phyloP scores from a whole-genome alignment of 805 yeast genomes.

The Wickerhamiella slavikovae region DNA sequence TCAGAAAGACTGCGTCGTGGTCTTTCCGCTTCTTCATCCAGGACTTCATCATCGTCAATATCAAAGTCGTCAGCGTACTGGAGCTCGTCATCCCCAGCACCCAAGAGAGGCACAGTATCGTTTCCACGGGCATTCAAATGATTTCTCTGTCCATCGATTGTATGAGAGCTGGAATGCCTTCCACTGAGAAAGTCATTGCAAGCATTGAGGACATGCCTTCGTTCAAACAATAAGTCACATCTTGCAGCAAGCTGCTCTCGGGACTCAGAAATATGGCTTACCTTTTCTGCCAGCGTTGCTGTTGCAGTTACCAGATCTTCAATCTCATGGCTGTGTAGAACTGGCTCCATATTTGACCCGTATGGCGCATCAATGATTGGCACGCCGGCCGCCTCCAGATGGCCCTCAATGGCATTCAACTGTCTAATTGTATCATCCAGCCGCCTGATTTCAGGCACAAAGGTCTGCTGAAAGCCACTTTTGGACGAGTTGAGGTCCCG shows the following conservation, averaged over 20 bases:
- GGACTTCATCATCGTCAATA: slow-evolving; percentile 9
- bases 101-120: slow-evolving; percentile 19
- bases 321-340: slow-evolving; percentile 30
- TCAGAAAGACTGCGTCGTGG: slow-evolving; percentile 1
- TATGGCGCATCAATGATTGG: slow-evolving; percentile 1
- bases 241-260: slow-evolving; percentile 38
- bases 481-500: slow-evolving; percentile 67
- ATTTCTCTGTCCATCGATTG: slow-evolving; percentile 17
- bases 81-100: slow-evolving; percentile 10
- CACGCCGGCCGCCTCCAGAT: slow-evolving; percentile 1
- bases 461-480: slow-evolving; percentile 69
- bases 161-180: background rate
- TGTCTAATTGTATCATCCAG: slow-evolving; percentile 48
- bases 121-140: slow-evolving; percentile 8
- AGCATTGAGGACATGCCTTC: slow-evolving; percentile 36
- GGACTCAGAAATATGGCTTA: slow-evolving; percentile 47
- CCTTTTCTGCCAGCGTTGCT: slow-evolving; percentile 45
- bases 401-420: slow-evolving; percentile 6
- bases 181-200: slow-evolving; percentile 23
- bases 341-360: slow-evolving; percentile 5
- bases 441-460: slow-evolving; percentile 66
- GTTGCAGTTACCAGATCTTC: slow-evolving; percentile 50
- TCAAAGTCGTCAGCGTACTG: slow-evolving; percentile 8
- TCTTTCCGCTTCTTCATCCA: background rate
- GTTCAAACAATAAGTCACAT: slow-evolving; percentile 47